Conservation (phyloP, 176 grass and related monocot genomes). For the Carex myosuroides region DNA sequence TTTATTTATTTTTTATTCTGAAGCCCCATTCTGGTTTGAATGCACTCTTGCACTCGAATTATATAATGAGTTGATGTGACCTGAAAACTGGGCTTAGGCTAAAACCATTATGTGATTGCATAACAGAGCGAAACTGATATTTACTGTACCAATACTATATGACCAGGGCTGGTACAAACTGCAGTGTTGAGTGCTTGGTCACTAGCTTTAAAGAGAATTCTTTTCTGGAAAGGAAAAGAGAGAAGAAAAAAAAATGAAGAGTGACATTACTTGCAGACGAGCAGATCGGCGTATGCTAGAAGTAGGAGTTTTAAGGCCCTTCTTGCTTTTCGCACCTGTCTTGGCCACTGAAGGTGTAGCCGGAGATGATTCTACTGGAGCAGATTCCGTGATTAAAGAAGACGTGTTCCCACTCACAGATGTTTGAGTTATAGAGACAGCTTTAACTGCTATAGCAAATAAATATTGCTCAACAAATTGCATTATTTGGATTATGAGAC, state of each 20-base stretch:
- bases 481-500: not conserved
- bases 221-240: not conserved
- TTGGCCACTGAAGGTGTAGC: constrained; percentile 33
- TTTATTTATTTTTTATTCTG: not conserved
- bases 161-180: not conserved
- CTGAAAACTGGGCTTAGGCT: not conserved
- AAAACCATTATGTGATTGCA: not conserved
- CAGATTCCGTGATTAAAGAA: constrained; percentile 33
- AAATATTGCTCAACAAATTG: not conserved
- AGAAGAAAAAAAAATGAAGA: not conserved
- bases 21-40: not conserved
- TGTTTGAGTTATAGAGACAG: not conserved
- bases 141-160: not conserved
- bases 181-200: not conserved
- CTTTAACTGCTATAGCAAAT: constrained; percentile 27
- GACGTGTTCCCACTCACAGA: constrained; percentile 21
- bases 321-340: constrained; percentile 28
- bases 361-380: constrained; percentile 28
- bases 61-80: not conserved
- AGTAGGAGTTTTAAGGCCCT: constrained; percentile 19
- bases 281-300: constrained; percentile 29
- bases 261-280: constrained; percentile 32
- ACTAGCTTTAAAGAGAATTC: not conserved
- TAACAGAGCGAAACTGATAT: not conserved
- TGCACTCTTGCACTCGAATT: not conserved